phyloP scores from a whole-genome alignment of 768 basidiomycete species.

The Leccinum disarticulatum region DNA sequence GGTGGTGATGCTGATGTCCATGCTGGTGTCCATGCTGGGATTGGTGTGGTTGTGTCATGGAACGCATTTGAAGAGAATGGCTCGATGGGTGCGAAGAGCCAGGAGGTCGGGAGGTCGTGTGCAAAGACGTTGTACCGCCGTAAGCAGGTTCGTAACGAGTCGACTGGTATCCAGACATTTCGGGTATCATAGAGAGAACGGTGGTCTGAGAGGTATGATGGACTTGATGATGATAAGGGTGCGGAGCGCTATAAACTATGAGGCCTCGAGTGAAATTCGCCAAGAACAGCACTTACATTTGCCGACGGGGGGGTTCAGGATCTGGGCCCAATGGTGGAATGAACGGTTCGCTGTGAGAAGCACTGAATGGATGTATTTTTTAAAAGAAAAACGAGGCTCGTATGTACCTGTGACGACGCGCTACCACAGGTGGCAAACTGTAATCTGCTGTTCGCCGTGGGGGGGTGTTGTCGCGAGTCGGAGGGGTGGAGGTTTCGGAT shows the following conservation, averaged over 20 bases:
- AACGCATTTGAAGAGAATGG: slow-evolving; percentile 45
- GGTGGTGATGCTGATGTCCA: background rate
- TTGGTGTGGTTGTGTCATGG: slow-evolving; percentile 47
- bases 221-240: slow-evolving; percentile 48
- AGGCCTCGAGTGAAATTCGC: slow-evolving; percentile 8
- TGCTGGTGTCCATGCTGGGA: slow-evolving; percentile 5
- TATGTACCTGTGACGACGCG: slow-evolving; percentile 42
- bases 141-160: slow-evolving; percentile 55
- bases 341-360: slow-evolving; percentile 43
- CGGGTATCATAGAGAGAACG: slow-evolving; percentile 58
- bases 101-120: slow-evolving; percentile 41
- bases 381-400: background rate
- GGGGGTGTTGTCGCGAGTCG: slow-evolving; percentile 65
- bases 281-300: slow-evolving; percentile 40
- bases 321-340: slow-evolving; percentile 44
- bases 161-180: slow-evolving; percentile 51
- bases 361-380: slow-evolving; percentile 5
- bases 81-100: slow-evolving; percentile 28
- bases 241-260: slow-evolving; percentile 37
- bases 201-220: slow-evolving; percentile 43
- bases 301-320: slow-evolving; percentile 44
- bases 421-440: slow-evolving; percentile 36
- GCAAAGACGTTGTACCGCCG: slow-evolving; percentile 32
- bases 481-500: slow-evolving; percentile 71
- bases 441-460: slow-evolving; percentile 51